Evolutionary conservation across 306 rosid species (phyloP), one percentile per base, ranked within the genome.

Genomic region (barrel medic (Medicago truncatula)): DNA sequence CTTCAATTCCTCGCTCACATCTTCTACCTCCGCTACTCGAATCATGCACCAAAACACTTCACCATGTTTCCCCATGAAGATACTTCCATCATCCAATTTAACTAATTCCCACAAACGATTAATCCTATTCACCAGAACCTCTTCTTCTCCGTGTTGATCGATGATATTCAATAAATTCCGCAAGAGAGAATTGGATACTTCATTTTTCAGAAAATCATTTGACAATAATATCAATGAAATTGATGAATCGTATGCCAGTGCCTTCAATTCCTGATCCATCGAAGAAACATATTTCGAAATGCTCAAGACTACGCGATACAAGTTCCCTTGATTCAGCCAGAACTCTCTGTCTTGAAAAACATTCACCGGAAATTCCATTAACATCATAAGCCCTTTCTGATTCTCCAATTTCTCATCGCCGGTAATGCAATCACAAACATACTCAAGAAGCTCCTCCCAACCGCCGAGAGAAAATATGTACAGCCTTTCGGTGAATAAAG

Each of bases 401-500:
- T 36, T 15, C 7, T 28, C 18, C 7, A 6, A 14, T 6, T 14
- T 2, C 5, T 6, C 5, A 14, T 60, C 3, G 0, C 12, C 23
- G 0, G 28, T 3, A 47, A 69, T 1, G 20, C 58, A 53, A 0
- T 20, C 11, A 12, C 40, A 69, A 46, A 69, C 3, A 41, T 75
- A 70, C 4, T 53, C 70, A 16, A 50, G 74, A 71, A 81, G 70
- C 49, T 71, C 81, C 5, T 3, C 15, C 85, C 85, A 81, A 12
- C 36, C 46, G 2, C 38, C 49, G 0, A 11, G 0, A 1, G 41
- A 7, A 8, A 1, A n/a, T 10, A 1, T 3, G 25, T 34, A 71
- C 40, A 70, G 1, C 44, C 57, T 63, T 2, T 28, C 8, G 47
- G 70, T 70, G 11, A 67, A 20, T 9, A 34, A 2, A n/a, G 23